Conservation (phyloP, 805 yeast genomes). For the Saturnispora serradocipensis region DNA sequence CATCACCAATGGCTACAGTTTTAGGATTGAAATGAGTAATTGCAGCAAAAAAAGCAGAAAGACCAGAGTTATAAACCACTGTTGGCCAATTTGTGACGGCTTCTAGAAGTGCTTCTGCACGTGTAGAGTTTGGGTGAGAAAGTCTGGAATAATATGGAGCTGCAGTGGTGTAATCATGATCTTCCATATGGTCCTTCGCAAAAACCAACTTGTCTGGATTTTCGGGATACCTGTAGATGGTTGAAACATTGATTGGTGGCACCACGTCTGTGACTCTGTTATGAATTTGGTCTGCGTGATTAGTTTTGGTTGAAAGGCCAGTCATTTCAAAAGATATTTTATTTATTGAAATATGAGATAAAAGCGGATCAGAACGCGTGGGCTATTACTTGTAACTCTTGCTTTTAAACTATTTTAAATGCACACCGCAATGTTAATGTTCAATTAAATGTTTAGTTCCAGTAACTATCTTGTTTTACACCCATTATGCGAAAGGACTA, state of each 20-base stretch:
- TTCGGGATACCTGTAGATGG: slow-evolving; percentile 62
- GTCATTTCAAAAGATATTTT: slow-evolving; percentile 16
- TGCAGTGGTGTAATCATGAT: slow-evolving; percentile 15
- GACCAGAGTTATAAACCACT: slow-evolving; percentile 67
- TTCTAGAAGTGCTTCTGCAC: slow-evolving; percentile 58
- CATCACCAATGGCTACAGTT: slow-evolving; percentile 61
- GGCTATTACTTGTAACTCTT: no score
- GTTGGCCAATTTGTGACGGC: slow-evolving; percentile 54
- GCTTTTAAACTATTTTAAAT: no score
- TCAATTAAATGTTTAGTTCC: no score
- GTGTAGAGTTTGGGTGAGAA: slow-evolving; percentile 61
- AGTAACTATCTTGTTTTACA: no score
- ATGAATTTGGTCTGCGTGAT: slow-evolving; percentile 65
- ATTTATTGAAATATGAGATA: no score
- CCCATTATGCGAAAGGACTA: no score
- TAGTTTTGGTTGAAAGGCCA: slow-evolving; percentile 43
- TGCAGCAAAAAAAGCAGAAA: slow-evolving; percentile 72
- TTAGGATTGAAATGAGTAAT: slow-evolving; percentile 66
- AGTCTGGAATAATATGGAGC: slow-evolving; percentile 58
- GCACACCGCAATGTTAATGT: no score
- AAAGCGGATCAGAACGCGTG: no score
- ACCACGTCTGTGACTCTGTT: slow-evolving; percentile 57
- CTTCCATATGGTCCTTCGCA: slow-evolving; percentile 26
- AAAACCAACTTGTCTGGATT: slow-evolving; percentile 49
- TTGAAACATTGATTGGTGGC: slow-evolving; percentile 74